Base-by-base conservation (phyloP, 1,139 yeast genomes). In the Candida gigantensis region DNA sequence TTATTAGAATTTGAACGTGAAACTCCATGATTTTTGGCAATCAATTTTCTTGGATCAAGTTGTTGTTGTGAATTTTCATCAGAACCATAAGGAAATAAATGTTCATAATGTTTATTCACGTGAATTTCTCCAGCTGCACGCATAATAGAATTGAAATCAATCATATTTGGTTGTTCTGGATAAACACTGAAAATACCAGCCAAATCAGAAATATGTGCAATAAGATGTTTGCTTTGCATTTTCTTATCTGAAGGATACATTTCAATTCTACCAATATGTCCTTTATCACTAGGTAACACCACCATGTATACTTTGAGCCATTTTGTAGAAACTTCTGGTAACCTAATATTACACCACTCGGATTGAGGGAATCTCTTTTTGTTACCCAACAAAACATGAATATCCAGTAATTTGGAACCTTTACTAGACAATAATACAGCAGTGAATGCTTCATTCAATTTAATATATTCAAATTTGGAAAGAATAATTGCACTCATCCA, bases 321-420 rank as follows among this genome's bases (percentile, higher is more conserved):
- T 53, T 74, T 74, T 42, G 72, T 66, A 40, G 77, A 73, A 30
- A 77, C 59, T 45, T 73, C 79, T 6, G 83, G 82, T 45, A 77
- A 68, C 39, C 82, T 55, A 40, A 77, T 53, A 47, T 77, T 72
- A 52, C 77, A 74, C 82, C 82, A 77, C 48, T 77, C 83, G 36
- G 55, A 65, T 39, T 72, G 68, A 15, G 70, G 55, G 36, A 64
- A 62, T 40, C 73, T 61, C 47, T 74, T 72, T 41, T 62, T 68
- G 34, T 70, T 70, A 3, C 75, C 67, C 39, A 77, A 60, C 25
- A 77, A 57, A 2, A 77, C 72, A 46, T 75, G 75, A 33, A 76
- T 67, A 49, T 77, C 83, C n/a, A 74, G 64, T 43, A 77, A 65
- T 41, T 67, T 60, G 5, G 77, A 62, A 1, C 79, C 82, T 46